Evolutionary conservation across 805 yeast genomes (phyloP), one percentile per base, ranked within the genome.

Genomic region (Lachancea kluyveri): DNA sequence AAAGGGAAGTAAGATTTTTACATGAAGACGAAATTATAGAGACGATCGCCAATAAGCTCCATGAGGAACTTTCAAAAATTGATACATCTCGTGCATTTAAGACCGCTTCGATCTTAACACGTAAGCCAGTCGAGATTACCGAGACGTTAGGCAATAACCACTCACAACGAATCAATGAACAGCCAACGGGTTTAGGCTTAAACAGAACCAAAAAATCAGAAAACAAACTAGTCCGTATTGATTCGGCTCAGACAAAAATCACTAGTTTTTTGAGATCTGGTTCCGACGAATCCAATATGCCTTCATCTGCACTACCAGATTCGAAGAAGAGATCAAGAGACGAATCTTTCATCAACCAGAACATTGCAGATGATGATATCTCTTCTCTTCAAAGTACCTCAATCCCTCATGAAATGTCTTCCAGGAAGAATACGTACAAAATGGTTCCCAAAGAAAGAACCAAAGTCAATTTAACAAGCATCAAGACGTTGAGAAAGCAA

Each of bases 11-110:
- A 2, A 56, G 94, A 25, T 87, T 92, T 51, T 60, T 92, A 21
- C 58, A 76, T 52, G 96, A 92, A 46, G 92, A 81, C 26, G 96
- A 88, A 50, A 86, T 92, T 13, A 70, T 84, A 8, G 86, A 78
- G 23, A 45, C 50, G 21, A 65, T 88, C 2, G 65, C 79, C 19
- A 53, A 57, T 0, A 45, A 55, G 4, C 50, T 87, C 1, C 78
- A 75, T 34, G 60, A 55, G 4, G 51, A 61, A 2, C 62, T 92
- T 17, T 59, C 73, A 2, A 61, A 62, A 3, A 65, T 75, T 5
- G 95, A 86, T 43, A 64, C 76, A 0, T 70, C 86, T 3, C 67
- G 96, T 24, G 68, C 72, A 2, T 88, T 77, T 52, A 65, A 74
- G 29, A 69, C 86, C 0, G 92, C 83, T 37, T 69, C 78, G 2